Evolutionary conservation across 1,139 yeast species (phyloP).

Genomic region (Debaryomycetaceae sp.): DNA sequence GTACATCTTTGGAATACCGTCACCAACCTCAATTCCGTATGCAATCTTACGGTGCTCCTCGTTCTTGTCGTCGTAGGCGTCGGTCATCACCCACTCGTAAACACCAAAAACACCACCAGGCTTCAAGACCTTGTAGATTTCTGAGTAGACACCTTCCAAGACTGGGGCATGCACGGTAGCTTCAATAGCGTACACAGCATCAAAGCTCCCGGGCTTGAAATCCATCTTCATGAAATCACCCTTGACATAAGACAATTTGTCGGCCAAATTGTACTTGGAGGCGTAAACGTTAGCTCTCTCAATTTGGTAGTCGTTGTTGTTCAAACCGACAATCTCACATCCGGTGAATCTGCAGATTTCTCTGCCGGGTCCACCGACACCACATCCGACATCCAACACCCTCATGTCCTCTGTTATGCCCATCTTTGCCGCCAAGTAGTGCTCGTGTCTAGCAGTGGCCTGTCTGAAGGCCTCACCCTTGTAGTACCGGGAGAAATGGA

Average conservation of each 20-base stretch:
- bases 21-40: conserved; percentile 96
- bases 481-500: conserved; percentile 94
- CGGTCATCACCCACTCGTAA: conserved; percentile 99
- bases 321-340: conserved; percentile 82
- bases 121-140: conserved; percentile 91
- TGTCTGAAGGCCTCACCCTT: conserved; percentile 91
- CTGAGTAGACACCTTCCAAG: conserved; percentile 92
- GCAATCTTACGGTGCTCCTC: conserved; percentile 91
- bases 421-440: conserved; percentile 86
- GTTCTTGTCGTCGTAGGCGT: conserved; percentile 80
- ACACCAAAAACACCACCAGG: conserved; percentile 98
- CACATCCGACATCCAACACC: conserved; percentile 97
- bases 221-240: conserved; percentile 99
- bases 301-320: conserved; percentile 96
- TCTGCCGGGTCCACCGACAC: conserved; percentile 99
- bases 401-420: conserved; percentile 73
- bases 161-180: conserved; percentile 98
- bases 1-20: conserved; percentile 98
- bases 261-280: conserved; percentile 56
- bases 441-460: conserved; percentile 97
- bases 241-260: conserved; percentile 82
- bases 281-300: conserved; percentile 89
- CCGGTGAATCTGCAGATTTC: conserved; percentile 91
- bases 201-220: conserved; percentile 82
- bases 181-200: conserved; percentile 97